These are phyloP conservation scores for Debaryomycetaceae sp. DNA, from an alignment of 1,139 yeast species.

Conservation along the genomic window DNA sequence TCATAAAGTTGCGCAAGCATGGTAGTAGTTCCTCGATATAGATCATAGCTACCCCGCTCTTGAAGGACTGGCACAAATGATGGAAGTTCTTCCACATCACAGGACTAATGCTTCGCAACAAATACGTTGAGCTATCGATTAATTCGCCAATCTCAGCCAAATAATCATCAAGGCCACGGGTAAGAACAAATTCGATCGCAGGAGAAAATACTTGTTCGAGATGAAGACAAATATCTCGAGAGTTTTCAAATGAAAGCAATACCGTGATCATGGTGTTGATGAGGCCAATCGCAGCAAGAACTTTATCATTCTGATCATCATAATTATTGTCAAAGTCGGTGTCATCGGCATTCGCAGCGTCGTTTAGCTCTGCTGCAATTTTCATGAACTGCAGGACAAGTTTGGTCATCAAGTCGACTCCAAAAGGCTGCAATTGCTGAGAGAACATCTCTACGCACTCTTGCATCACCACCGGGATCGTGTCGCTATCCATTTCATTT, in stretches of 20 bases:
- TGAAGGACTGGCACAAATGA: conserved; percentile 41
- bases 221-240: conserved; percentile 51
- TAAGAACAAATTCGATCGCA: conserved; percentile 56
- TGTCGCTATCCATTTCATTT: conserved; percentile 78
- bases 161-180: conserved; percentile 61
- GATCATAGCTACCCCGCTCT: conserved; percentile 43
- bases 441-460: conserved; percentile 87
- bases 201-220: conserved; percentile 72
- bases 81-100: conserved; percentile 67
- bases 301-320: conserved; percentile 60
- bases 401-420: conserved; percentile 73
- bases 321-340: conserved; percentile 26
- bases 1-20: conserved; percentile 64
- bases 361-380: conserved; percentile 59
- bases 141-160: conserved; percentile 76
- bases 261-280: conserved; percentile 82
- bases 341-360: conserved; percentile 39
- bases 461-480: conserved; percentile 86
- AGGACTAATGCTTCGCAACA: conserved; percentile 61
- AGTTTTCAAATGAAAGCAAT: conserved; percentile 76
- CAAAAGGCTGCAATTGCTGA: conserved; percentile 87
- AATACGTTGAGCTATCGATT: conserved; percentile 75
- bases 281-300: conserved; percentile 80
- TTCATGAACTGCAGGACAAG: conserved; percentile 73
- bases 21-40: conserved; percentile 73